Percentiles rank a stretch among this genome's conserved stretches.
Conservation (phyloP, 75 land plant genomes). For the Adiantum capillusveneris region DNA sequence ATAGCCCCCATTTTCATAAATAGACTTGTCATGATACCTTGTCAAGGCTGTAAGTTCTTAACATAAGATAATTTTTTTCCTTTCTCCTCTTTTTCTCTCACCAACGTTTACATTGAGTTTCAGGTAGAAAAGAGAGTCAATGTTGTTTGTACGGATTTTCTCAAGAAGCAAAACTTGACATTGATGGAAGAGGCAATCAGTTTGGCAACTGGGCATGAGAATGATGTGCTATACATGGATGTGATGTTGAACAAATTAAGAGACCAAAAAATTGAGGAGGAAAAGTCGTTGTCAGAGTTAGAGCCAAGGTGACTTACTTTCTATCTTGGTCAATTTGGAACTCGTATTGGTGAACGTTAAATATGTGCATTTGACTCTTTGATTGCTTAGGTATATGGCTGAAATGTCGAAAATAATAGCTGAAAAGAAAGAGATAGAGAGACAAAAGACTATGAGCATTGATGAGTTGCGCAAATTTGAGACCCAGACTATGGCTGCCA, state of each 20-base stretch:
- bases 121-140: conserved; percentile 10
- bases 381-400: conserved; percentile 7
- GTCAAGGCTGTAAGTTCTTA: too few relatives aligned
- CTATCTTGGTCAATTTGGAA: background rate
- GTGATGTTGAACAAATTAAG: conserved; percentile 6
- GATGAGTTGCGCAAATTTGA: conserved; percentile 8
- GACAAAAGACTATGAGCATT: conserved; percentile 2
- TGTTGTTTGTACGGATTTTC: conserved; percentile 6
- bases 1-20: too few relatives aligned
- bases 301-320: conserved; percentile 4
- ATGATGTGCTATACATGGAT: conserved; percentile 13
- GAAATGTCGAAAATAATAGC: conserved; percentile 3
- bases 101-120: background rate
- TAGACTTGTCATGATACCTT: too few relatives aligned
- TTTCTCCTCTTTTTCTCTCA: too few relatives aligned
- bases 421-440: background rate
- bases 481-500: conserved; percentile 2
- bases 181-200: conserved; percentile 15
- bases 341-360: too few relatives aligned
- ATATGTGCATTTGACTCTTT: too few relatives aligned
- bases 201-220: conserved; percentile 8
- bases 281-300: background rate
- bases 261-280: conserved; percentile 9
- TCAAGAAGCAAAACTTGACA: conserved; percentile 12
- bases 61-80: too few relatives aligned